Percentiles rank a stretch among this genome's conserved stretches.
Evolutionary conservation across 768 basidiomycete genomes (phyloP).

Genomic region (Suillus hirtellus): DNA sequence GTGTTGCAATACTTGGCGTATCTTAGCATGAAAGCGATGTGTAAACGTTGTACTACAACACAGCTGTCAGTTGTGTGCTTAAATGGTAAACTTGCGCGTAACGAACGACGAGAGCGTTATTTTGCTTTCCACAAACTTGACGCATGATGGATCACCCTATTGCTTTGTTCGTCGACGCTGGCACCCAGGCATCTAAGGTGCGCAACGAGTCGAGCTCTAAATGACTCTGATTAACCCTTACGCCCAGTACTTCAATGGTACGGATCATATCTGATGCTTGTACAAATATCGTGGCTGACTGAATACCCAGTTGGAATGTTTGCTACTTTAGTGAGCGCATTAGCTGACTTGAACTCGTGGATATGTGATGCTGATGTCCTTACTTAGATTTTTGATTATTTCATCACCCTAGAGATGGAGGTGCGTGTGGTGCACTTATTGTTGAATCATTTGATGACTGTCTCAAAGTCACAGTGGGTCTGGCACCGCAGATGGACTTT

Average conservation of each 20-base stretch:
- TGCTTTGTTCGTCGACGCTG: not conserved
- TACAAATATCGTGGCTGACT: not conserved
- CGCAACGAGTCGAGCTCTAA: not conserved
- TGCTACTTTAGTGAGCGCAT: not conserved
- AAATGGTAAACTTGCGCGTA: not conserved
- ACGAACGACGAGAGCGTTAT: not conserved
- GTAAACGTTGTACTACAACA: not conserved
- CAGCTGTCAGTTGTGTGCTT: not conserved
- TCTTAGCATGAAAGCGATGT: not conserved
- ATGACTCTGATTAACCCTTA: not conserved
- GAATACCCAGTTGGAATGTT: not conserved
- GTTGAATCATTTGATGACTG: not conserved
- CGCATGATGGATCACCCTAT: not conserved
- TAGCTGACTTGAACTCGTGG: not conserved
- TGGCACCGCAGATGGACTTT: conserved; percentile 1
- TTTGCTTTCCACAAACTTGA: not conserved
- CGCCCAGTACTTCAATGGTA: not conserved
- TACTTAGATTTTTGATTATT: conserved; percentile 1
- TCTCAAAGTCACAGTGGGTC: not conserved
- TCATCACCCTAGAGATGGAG: not conserved
- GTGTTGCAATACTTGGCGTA: not conserved
- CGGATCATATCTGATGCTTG: not conserved
- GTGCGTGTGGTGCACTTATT: not conserved
- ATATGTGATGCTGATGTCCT: not conserved
- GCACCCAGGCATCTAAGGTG: not conserved